phyloP scores from a whole-genome alignment of 768 basidiomycete genomes.

The Boletus fagicola region DNA sequence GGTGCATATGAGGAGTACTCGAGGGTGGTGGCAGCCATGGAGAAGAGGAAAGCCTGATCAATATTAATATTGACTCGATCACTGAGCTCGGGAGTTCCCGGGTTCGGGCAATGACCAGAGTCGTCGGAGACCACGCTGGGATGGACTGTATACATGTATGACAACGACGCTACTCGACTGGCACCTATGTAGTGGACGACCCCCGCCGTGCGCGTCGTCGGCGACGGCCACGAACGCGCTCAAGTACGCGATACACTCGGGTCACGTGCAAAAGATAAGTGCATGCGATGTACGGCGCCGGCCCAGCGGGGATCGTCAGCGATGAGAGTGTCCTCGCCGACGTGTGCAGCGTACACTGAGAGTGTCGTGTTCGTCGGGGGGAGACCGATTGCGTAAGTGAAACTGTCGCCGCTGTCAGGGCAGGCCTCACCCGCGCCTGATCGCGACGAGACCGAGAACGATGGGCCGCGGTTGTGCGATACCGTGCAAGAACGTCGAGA shows the following conservation, averaged over 20 bases:
- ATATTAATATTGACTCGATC: conserved; percentile 1
- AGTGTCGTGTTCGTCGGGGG: background rate
- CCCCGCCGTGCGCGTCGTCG: background rate
- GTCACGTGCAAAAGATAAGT: conserved; percentile 31
- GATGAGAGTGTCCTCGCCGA: background rate
- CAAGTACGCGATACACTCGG: background rate
- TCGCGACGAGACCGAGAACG: conserved; percentile 16
- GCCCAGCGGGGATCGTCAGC: conserved; percentile 14
- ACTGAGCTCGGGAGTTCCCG: conserved; percentile 19
- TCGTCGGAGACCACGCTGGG: background rate
- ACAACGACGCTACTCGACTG: background rate
- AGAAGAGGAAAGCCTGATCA: background rate
- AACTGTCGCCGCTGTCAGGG: background rate
- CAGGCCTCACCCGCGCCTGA: conserved; percentile 8
- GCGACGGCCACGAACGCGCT: conserved; percentile 5
- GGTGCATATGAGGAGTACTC: conserved; percentile 73
- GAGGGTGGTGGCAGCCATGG: conserved; percentile 42
- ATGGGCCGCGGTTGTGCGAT: background rate
- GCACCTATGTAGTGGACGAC: background rate
- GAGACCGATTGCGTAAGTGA: conserved; percentile 3
- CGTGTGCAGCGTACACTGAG: conserved; percentile 2
- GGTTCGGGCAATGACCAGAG: conserved; percentile 3
- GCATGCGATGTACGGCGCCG: conserved; percentile 13
- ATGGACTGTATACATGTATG: background rate
- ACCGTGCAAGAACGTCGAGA: background rate